phyloP scores from a whole-genome alignment of 768 basidiomycete genomes.

The Leccinum pellstonianum region DNA sequence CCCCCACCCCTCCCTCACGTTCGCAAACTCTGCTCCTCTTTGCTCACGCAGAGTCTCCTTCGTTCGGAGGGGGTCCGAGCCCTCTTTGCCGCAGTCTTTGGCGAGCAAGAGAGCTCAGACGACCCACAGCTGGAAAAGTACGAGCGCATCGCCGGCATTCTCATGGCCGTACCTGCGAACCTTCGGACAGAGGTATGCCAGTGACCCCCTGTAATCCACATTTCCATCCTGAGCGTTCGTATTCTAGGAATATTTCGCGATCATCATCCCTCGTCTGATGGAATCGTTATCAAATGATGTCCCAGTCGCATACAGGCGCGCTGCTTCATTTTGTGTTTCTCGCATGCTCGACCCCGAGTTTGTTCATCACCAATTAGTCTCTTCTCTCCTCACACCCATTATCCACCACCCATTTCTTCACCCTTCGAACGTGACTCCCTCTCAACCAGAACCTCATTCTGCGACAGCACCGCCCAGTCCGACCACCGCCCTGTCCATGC shows the following conservation, averaged over 20 bases:
- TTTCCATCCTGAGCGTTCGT: constrained; percentile 2
- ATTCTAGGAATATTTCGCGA: constrained; percentile 58
- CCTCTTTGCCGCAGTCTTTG: constrained; percentile 66
- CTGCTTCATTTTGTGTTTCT: constrained; percentile 67
- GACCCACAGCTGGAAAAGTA: constrained; percentile 66
- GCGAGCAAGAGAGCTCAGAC: constrained; percentile 52
- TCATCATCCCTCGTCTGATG: constrained; percentile 55
- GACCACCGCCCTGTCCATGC: constrained; percentile 43
- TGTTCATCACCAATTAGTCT: constrained; percentile 16
- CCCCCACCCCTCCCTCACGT: constrained; percentile 48
- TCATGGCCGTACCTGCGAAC: constrained; percentile 60
- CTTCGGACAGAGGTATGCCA: constrained; percentile 50
- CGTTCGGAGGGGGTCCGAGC: constrained; percentile 70
- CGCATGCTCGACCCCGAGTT: constrained; percentile 51
- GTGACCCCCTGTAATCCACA: constrained; percentile 13
- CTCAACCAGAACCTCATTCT: background rate
- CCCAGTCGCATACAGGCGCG: constrained; percentile 48
- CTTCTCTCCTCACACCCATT: constrained; percentile 41
- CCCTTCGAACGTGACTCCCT: background rate
- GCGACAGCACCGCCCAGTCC: constrained; percentile 24
- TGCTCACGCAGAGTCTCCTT: constrained; percentile 69
- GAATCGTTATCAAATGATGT: constrained; percentile 42
- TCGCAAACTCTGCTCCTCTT: constrained; percentile 54
- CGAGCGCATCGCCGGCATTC: constrained; percentile 64
- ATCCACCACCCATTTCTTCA: constrained; percentile 46